phyloP scores from a whole-genome alignment of 768 basidiomycete genomes.

The Hygrocybe punicea region DNA sequence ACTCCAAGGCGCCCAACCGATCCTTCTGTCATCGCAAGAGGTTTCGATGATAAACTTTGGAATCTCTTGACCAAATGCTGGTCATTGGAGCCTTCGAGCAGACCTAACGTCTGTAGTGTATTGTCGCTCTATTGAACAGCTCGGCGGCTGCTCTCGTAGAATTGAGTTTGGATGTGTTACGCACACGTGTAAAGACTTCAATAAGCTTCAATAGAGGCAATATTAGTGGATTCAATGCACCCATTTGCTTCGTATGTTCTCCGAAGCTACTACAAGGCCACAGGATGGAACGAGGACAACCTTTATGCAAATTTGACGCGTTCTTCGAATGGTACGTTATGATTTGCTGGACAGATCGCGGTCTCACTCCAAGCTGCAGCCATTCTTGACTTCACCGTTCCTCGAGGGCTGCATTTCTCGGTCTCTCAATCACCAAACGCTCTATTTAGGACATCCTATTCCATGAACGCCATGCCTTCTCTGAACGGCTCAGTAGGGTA shows the following conservation, averaged over 20 bases:
- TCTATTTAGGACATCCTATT: constrained; percentile 85
- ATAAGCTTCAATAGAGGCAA: too few relatives aligned
- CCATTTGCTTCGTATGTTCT: constrained; percentile 86
- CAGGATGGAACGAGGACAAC: constrained; percentile 97
- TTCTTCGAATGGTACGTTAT: constrained; percentile 64
- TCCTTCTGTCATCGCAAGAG: constrained; percentile 8
- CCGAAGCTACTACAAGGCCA: constrained; percentile 85
- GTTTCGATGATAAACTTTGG: constrained; percentile 19
- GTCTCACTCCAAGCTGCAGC: constrained; percentile 43
- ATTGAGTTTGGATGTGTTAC: too few relatives aligned
- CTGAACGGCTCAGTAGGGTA: constrained; percentile 91
- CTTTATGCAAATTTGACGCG: constrained; percentile 86
- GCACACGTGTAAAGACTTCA: too few relatives aligned
- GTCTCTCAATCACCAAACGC: constrained; percentile 87
- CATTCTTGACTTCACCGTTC: constrained; percentile 88
- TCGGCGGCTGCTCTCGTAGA: neutral
- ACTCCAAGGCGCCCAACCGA: constrained; percentile 15
- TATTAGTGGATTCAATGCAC: constrained; percentile 50
- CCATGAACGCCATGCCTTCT: constrained; percentile 89
- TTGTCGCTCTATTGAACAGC: neutral
- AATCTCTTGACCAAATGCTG: constrained; percentile 14
- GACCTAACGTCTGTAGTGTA: constrained; percentile 15
- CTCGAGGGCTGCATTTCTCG: constrained; percentile 72
- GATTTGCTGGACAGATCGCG: constrained; percentile 1
- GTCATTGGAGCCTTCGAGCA: constrained; percentile 3